Conservation (phyloP, 2,329 filamentous ascomycete species). For the Phialophora chinensis region DNA sequence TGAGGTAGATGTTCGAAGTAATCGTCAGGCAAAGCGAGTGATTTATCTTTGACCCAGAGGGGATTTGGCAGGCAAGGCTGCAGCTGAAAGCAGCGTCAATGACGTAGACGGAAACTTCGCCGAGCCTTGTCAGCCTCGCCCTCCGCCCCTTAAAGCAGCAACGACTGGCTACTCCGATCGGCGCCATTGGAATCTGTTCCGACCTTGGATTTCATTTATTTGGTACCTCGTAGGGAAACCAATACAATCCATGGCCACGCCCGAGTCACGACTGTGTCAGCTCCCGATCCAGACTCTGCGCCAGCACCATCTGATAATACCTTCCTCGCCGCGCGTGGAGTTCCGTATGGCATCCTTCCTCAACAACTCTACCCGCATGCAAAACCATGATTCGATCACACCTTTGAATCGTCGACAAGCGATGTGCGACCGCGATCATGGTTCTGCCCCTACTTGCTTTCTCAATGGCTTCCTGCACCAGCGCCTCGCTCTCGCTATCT, state of each 20-base stretch:
- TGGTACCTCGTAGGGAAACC: not conserved
- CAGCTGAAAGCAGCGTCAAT: not conserved
- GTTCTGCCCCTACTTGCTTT: conserved; percentile 63
- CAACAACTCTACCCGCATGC: conserved; percentile 66
- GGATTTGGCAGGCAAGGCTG: conserved; percentile 19
- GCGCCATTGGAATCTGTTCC: not conserved
- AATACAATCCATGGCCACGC: not conserved
- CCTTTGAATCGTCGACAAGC: conserved; percentile 76
- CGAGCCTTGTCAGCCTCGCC: conserved; percentile 13
- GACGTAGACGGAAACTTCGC: conserved; percentile 12
- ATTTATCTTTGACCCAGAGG: not conserved
- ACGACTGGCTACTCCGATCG: no score
- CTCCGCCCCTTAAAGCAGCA: conserved; percentile 1
- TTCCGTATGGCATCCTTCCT: conserved; percentile 65
- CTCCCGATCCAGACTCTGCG: not conserved
- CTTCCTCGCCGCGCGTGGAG: conserved; percentile 56
- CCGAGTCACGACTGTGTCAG: not conserved
- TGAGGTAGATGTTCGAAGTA: not conserved
- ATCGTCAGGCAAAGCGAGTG: not conserved
- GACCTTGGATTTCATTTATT: not conserved
- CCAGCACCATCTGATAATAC: conserved; percentile 57
- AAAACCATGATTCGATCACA: conserved; percentile 81
- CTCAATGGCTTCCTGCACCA: conserved; percentile 73
- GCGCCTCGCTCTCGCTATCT: conserved; percentile 71
- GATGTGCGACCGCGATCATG: conserved; percentile 77